These are phyloP conservation scores for Platanthera guangdongensis DNA, from an alignment of 106 monocot species.

Conservation along the genomic window DNA sequence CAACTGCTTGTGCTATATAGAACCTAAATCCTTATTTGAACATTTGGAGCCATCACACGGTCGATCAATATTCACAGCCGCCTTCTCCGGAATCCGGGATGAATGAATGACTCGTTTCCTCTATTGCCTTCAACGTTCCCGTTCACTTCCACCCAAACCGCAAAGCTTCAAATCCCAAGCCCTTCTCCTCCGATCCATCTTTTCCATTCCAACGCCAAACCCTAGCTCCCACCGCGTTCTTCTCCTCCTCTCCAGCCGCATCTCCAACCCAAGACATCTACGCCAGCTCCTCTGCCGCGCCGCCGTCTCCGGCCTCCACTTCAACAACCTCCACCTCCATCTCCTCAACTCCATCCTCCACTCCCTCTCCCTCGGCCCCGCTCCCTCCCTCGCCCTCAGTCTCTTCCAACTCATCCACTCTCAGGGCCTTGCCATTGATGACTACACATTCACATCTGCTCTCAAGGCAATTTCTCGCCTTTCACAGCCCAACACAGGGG, in stretches of 20 bases:
- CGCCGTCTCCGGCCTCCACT: constrained; percentile 17
- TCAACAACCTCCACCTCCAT: constrained; percentile 20
- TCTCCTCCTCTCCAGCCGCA: constrained; percentile 19
- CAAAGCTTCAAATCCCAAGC: not conserved
- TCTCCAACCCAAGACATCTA: constrained; percentile 22
- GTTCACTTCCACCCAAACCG: not conserved
- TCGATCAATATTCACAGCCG: no score
- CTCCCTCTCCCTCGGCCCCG: constrained; percentile 28
- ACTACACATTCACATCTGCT: constrained; percentile 54
- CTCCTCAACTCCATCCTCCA: constrained; percentile 41
- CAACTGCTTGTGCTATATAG: no score
- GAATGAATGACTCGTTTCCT: not conserved
- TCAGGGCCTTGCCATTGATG: constrained; percentile 26
- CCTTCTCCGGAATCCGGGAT: not conserved
- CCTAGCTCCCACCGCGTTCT: constrained; percentile 16
- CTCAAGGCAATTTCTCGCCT: constrained; percentile 37
- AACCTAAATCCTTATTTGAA: no score
- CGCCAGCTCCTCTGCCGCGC: constrained; percentile 35
- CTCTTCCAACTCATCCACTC: constrained; percentile 33
- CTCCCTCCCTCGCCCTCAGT: constrained; percentile 32
- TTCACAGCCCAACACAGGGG: constrained; percentile 8
- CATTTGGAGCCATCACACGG: no score
- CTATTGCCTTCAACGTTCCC: not conserved
- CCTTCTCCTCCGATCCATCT: constrained; percentile 9
- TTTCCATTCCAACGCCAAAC: constrained; percentile 10